Evolutionary conservation across 164 flowering plant genomes (phyloP).

Genomic region (Cinnamomum chago): DNA sequence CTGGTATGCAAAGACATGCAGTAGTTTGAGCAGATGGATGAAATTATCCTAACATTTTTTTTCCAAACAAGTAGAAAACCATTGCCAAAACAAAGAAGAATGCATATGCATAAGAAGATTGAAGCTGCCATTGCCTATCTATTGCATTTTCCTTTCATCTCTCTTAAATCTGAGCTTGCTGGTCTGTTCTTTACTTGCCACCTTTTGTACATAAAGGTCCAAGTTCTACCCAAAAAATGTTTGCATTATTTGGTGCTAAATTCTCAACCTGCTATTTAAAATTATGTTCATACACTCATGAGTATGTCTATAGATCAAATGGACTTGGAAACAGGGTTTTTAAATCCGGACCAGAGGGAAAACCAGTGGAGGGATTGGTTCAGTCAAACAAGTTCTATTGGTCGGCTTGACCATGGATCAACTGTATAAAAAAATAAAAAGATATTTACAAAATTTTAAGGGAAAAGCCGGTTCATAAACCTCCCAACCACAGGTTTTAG

Average conservation of each 20-base stretch:
- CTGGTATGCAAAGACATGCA: constrained; percentile 41
- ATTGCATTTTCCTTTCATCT: not conserved
- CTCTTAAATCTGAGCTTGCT: not conserved
- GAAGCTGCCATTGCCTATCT: not conserved
- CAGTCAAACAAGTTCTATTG: too few relatives aligned
- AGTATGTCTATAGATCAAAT: not conserved
- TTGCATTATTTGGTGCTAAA: not conserved
- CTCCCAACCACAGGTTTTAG: not conserved
- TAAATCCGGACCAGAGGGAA: too few relatives aligned
- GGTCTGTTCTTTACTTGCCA: not conserved
- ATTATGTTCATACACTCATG: not conserved
- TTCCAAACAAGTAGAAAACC: not conserved
- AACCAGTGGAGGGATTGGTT: too few relatives aligned
- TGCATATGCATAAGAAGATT: not conserved
- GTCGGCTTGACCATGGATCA: too few relatives aligned
- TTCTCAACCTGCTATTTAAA: not conserved
- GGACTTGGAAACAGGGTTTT: not conserved
- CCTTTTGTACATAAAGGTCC: not conserved
- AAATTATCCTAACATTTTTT: not conserved
- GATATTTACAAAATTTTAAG: too few relatives aligned
- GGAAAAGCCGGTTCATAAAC: too few relatives aligned
- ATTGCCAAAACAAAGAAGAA: not conserved
- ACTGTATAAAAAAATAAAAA: too few relatives aligned
- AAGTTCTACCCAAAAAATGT: not conserved
- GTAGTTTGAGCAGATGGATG: not conserved